phyloP scores from a whole-genome alignment of 1,284 basidiomycete genomes.

The Kwoniella shivajii region DNA sequence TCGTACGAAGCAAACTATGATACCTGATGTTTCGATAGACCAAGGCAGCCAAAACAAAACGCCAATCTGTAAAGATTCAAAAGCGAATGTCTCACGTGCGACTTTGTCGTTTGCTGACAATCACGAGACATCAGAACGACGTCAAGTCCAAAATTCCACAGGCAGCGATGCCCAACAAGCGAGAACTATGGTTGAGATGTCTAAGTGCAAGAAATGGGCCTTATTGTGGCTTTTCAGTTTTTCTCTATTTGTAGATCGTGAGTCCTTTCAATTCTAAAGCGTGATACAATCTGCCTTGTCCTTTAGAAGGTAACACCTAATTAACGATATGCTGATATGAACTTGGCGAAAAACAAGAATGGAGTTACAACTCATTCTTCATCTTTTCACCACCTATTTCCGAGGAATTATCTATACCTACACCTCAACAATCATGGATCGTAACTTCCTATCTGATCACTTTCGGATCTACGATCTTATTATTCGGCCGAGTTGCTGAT shows the following conservation, averaged over 20 bases:
- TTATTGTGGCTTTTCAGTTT: slow-evolving; percentile 24
- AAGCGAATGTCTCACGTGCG: too few species aligned
- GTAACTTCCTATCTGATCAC: slow-evolving; percentile 38
- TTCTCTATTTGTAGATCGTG: slow-evolving; percentile 25
- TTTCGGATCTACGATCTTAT: slow-evolving; percentile 37
- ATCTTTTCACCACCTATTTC: slow-evolving; percentile 25
- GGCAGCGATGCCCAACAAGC: too few species aligned
- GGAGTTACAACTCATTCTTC: slow-evolving; percentile 24
- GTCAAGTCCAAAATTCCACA: too few species aligned
- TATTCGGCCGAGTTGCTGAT: slow-evolving; percentile 41
- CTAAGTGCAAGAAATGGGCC: slow-evolving; percentile 17
- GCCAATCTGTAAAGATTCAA: too few species aligned
- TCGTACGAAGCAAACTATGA: too few species aligned
- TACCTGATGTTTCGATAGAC: too few species aligned
- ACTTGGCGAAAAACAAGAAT: too few species aligned
- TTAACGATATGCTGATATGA: too few species aligned
- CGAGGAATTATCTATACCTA: slow-evolving; percentile 15
- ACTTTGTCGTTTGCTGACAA: too few species aligned
- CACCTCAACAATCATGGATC: slow-evolving; percentile 26
- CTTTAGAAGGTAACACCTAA: too few species aligned
- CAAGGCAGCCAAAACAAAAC: too few species aligned
- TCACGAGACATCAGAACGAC: too few species aligned
- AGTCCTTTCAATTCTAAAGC: slow-evolving; percentile 3
- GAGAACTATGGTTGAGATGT: slow-evolving; percentile 1
- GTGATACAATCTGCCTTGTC: background rate